Percentiles rank a stretch among this genome's conserved stretches.
These are phyloP conservation scores for Cafeteria roenbergensis DNA, from an alignment of 108 stramenopile species.

Conservation along the genomic window DNA sequence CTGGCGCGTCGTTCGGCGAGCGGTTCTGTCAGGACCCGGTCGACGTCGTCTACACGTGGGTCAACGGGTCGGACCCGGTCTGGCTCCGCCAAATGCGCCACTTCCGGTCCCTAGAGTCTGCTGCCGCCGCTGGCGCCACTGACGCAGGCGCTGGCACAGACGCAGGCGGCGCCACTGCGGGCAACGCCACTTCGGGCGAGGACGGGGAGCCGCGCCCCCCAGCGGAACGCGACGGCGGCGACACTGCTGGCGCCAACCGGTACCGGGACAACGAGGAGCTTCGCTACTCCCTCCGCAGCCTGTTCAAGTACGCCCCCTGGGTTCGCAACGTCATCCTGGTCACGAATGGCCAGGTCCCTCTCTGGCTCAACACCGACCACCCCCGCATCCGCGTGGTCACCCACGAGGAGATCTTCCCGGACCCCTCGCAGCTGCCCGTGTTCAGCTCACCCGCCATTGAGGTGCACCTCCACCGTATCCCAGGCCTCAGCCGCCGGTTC, in stretches of 20 bases:
- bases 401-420: slow-evolving; percentile 32
- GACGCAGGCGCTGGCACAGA: not conserved
- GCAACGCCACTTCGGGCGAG: not conserved
- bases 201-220: not conserved
- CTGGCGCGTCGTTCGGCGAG: not conserved
- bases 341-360: slow-evolving; percentile 40
- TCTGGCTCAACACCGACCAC: slow-evolving; percentile 26
- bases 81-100: slow-evolving; percentile 21
- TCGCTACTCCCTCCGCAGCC: slow-evolving; percentile 38
- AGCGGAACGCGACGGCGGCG: not conserved
- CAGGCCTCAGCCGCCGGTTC: slow-evolving; percentile 25
- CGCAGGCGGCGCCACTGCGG: no score
- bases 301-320: slow-evolving; percentile 48
- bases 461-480: slow-evolving; percentile 34
- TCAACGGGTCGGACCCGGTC: slow-evolving; percentile 46
- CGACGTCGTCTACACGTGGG: slow-evolving; percentile 52
- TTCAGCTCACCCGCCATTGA: slow-evolving; percentile 43
- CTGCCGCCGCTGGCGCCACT: not conserved
- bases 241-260: slow-evolving; percentile 20
- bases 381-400: slow-evolving; percentile 23
- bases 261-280: slow-evolving; percentile 41
- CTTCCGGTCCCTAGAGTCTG: no score
- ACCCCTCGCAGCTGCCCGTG: slow-evolving; percentile 17
- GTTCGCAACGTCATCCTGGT: slow-evolving; percentile 39
- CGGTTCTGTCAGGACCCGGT: slow-evolving; percentile 15